Conservation (phyloP, 306 rosid species). For the Casuarina cunninghamiana region DNA sequence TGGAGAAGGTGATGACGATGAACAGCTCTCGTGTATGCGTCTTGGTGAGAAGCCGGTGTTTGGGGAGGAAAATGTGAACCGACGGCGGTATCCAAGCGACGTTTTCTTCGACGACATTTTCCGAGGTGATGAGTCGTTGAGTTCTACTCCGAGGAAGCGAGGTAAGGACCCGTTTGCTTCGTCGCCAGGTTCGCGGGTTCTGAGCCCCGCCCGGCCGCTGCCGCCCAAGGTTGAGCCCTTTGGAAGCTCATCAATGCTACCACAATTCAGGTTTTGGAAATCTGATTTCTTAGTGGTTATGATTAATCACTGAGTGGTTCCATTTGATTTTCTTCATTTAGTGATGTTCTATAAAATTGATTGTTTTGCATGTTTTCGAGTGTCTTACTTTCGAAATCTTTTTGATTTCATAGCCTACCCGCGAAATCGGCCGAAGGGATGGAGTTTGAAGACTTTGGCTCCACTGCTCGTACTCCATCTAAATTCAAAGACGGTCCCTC, state of each 20-base stretch:
- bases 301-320: not conserved
- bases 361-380: not conserved
- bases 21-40: conserved; percentile 5
- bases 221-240: conserved; percentile 42
- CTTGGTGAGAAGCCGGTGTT: conserved; percentile 70
- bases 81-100: conserved; percentile 47
- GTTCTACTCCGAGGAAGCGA: conserved; percentile 55
- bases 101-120: conserved; percentile 85
- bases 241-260: conserved; percentile 36
- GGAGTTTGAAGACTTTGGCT: conserved; percentile 62
- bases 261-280: conserved; percentile 56
- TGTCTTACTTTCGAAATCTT: not conserved
- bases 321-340: not conserved
- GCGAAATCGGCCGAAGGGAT: conserved; percentile 45
- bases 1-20: conserved; percentile 28
- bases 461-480: conserved; percentile 34
- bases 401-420: conserved; percentile 57
- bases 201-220: conserved; percentile 52
- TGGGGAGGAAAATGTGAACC: conserved; percentile 50
- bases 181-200: conserved; percentile 27
- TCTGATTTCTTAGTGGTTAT: no score
- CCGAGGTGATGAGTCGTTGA: conserved; percentile 50
- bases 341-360: not conserved
- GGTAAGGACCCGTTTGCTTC: conserved; percentile 35
- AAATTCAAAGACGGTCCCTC: conserved; percentile 36